phyloP scores from a whole-genome alignment of 495 filamentous ascomycete species.

The Cenococcum geophilum region DNA sequence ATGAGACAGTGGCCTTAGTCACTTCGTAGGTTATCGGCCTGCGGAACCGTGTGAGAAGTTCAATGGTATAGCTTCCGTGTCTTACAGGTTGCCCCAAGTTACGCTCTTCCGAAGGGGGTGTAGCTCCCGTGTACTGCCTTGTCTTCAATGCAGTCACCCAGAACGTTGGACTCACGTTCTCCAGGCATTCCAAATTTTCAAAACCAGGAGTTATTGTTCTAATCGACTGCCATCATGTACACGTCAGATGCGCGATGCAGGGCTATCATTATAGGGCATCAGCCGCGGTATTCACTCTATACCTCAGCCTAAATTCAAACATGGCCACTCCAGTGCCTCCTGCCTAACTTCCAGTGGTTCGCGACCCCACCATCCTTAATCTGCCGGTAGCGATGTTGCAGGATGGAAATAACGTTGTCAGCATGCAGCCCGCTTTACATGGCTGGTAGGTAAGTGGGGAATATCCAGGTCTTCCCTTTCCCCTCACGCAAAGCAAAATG shows the following conservation, averaged over 20 bases:
- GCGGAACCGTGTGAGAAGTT: neutral
- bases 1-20: neutral
- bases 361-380: neutral
- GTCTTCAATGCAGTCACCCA: neutral
- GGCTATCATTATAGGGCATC: neutral
- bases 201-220: neutral
- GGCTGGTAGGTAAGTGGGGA: neutral
- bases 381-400: neutral
- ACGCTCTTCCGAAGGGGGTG: neutral
- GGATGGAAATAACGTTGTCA: neutral
- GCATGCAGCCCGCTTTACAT: neutral
- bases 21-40: neutral
- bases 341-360: neutral
- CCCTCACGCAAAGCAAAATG: neutral
- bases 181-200: neutral
- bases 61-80: neutral
- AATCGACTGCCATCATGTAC: neutral
- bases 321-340: neutral
- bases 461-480: neutral
- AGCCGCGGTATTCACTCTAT: neutral
- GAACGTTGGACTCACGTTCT: neutral
- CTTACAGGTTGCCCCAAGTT: neutral
- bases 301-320: neutral
- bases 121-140: neutral
- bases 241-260: neutral